phyloP scores from a whole-genome alignment of 2,329 filamentous ascomycete species.

The Aspergillus pseudoterreus region DNA sequence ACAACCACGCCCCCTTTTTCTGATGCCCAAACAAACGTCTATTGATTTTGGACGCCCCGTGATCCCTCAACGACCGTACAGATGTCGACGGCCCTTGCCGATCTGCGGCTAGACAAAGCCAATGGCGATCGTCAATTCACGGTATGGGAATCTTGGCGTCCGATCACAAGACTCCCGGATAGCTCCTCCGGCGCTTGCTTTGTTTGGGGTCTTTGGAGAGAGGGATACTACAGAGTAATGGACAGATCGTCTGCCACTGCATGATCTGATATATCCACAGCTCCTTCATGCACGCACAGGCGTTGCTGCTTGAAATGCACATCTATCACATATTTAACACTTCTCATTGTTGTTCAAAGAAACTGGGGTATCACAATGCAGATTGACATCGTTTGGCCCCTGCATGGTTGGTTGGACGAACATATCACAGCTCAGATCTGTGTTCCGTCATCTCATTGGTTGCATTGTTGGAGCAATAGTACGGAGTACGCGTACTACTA shows the following conservation, averaged over 20 bases:
- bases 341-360: not conserved
- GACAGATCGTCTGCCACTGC: not conserved
- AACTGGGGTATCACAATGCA: not conserved
- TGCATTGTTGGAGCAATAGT: too few species aligned
- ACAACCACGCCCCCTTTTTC: not conserved
- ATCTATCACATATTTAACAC: not conserved
- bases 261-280: not conserved
- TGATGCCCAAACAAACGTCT: too few species aligned
- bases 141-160: constrained; percentile 11
- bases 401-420: not conserved
- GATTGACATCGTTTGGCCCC: not conserved
- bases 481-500: too few species aligned
- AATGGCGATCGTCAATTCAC: constrained; percentile 1
- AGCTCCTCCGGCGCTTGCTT: too few species aligned
- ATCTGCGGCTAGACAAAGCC: constrained; percentile 4
- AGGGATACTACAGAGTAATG: not conserved
- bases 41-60: not conserved
- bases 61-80: not conserved
- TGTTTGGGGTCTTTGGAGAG: too few species aligned
- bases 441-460: not conserved
- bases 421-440: not conserved
- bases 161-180: constrained; percentile 8
- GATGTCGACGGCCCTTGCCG: not conserved
- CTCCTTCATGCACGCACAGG: not conserved
- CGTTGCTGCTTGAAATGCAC: not conserved